These are phyloP conservation scores for Didymella sp. DNA, from an alignment of 2,329 filamentous ascomycete species.

Conservation along the genomic window DNA sequence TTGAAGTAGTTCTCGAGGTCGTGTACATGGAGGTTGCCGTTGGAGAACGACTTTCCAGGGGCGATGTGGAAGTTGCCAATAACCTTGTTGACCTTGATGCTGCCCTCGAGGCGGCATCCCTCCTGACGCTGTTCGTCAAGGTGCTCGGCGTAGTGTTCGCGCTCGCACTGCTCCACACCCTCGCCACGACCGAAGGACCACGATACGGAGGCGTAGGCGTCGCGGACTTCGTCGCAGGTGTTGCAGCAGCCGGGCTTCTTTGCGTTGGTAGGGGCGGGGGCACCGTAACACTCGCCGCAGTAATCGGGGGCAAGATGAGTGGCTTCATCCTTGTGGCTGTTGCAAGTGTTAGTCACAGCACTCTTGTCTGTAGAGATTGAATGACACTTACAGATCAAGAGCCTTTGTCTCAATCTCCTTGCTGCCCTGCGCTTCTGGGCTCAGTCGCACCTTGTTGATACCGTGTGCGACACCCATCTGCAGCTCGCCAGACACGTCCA, in stretches of 20 bases:
- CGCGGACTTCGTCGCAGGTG: slow-evolving; percentile 94
- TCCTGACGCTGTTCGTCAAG: slow-evolving; percentile 87
- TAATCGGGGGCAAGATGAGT: slow-evolving; percentile 89
- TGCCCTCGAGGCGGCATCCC: slow-evolving; percentile 92
- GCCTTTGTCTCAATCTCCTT: slow-evolving; percentile 51
- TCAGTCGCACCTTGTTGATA: slow-evolving; percentile 86
- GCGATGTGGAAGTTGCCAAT: slow-evolving; percentile 99
- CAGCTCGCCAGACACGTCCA: slow-evolving; percentile 98
- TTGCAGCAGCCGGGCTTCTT: slow-evolving; percentile 91
- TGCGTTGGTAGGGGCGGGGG: slow-evolving; percentile 72
- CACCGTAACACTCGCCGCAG: slow-evolving; percentile 93
- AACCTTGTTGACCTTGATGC: slow-evolving; percentile 95
- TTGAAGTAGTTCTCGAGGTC: slow-evolving; percentile 96
- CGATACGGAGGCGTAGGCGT: slow-evolving; percentile 85
- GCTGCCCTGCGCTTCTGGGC: slow-evolving; percentile 75
- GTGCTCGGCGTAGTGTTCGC: slow-evolving; percentile 91
- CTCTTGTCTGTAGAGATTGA: not conserved
- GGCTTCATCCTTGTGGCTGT: slow-evolving; percentile 69
- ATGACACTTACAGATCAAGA: slow-evolving; percentile 47
- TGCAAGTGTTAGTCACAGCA: not conserved
- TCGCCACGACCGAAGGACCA: slow-evolving; percentile 96
- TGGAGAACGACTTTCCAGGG: slow-evolving; percentile 93
- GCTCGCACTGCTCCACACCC: slow-evolving; percentile 91
- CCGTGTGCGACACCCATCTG: slow-evolving; percentile 94
- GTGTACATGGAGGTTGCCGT: slow-evolving; percentile 96